These are phyloP conservation scores for Eucalyptus fibrosa DNA, from an alignment of 345 rosid species.

Conservation along the genomic window DNA sequence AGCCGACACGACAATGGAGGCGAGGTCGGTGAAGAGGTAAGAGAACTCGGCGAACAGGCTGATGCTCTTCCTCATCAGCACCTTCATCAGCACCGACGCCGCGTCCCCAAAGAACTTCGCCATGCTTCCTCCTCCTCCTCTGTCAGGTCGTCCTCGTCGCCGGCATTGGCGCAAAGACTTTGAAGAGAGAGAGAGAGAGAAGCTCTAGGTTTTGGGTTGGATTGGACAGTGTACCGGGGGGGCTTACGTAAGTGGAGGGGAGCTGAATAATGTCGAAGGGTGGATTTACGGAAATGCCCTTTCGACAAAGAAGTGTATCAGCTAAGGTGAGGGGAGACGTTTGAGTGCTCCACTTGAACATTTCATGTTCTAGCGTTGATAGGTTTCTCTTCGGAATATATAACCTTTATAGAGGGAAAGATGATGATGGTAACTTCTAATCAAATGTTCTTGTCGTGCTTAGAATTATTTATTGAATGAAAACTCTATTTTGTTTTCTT, in stretches of 20 bases:
- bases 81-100: background rate
- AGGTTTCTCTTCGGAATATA: background rate
- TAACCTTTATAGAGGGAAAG: background rate
- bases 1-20: background rate
- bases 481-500: background rate
- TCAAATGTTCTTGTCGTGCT: too few species aligned
- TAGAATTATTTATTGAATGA: background rate
- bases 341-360: background rate
- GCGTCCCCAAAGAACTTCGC: background rate
- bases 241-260: background rate
- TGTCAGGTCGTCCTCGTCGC: background rate
- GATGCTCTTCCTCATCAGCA: slow-evolving; percentile 3
- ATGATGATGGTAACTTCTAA: background rate
- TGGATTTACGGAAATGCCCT: background rate
- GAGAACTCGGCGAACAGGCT: background rate
- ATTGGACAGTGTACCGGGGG: background rate
- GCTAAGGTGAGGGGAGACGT: background rate
- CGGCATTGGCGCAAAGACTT: background rate
- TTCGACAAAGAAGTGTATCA: accelerated
- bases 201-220: background rate
- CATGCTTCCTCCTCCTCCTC: background rate
- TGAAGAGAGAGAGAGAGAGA: background rate
- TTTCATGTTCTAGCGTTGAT: background rate
- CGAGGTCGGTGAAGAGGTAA: background rate
- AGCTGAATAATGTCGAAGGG: background rate